phyloP scores from a whole-genome alignment of 176 grass and related monocot species.

The Bonia amplexicaulis region DNA sequence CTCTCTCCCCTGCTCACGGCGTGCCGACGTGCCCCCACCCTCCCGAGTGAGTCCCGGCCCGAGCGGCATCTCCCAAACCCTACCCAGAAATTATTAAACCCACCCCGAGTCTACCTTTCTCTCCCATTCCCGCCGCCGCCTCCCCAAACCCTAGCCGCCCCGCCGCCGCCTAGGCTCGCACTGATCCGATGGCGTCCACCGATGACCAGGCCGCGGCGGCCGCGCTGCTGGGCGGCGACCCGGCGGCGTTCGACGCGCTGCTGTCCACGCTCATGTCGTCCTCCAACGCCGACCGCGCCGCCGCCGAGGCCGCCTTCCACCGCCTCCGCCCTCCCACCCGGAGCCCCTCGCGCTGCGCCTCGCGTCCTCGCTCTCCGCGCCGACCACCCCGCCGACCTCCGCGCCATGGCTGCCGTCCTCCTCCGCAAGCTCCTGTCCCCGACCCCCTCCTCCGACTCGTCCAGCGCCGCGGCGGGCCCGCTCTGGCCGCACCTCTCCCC shows the following conservation, averaged over 20 bases:
- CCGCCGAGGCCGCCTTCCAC: conserved; percentile 86
- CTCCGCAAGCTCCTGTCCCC: conserved; percentile 80
- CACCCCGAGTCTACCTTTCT: conserved; percentile 1
- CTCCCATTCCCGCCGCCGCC: conserved; percentile 29
- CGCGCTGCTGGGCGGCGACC: conserved; percentile 59
- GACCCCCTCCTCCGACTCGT: conserved; percentile 36
- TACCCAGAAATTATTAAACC: conserved; percentile 55
- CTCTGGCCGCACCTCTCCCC: conserved; percentile 74
- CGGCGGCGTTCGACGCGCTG: conserved; percentile 63
- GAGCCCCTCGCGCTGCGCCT: conserved; percentile 67
- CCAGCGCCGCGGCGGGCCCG: not conserved
- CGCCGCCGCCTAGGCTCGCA: not conserved
- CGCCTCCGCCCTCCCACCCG: conserved; percentile 65
- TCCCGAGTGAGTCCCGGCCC: not conserved
- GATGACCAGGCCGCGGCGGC: conserved; percentile 58
- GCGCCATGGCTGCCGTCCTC: conserved; percentile 65
- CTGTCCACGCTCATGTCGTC: conserved; percentile 84
- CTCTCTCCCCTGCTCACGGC: not conserved
- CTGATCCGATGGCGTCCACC: conserved; percentile 45
- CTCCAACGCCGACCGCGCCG: conserved; percentile 70
- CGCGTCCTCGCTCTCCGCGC: conserved; percentile 43
- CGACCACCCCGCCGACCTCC: conserved; percentile 44
- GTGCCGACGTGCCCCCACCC: not conserved
- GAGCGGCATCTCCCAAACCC: conserved; percentile 45
- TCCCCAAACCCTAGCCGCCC: conserved; percentile 35